Evolutionary conservation across 1,139 yeast genomes (phyloP), one percentile per base, ranked within the genome.

Genomic region (Suhomyces wounanorum): DNA sequence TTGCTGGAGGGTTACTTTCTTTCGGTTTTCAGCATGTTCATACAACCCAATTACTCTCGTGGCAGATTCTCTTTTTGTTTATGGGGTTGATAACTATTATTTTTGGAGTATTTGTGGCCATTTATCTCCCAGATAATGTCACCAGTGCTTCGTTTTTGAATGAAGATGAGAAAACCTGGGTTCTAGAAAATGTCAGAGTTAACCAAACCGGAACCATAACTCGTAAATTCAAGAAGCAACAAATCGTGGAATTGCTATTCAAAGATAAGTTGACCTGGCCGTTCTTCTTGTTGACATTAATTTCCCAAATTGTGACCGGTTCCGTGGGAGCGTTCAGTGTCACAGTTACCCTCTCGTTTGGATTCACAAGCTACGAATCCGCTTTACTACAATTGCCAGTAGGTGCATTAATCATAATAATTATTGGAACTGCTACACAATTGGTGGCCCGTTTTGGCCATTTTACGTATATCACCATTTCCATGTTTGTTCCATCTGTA

Each of bases 301-400:
- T 70, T 4, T 64, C 73, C 30, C 73, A 70, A 65, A 70, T 73
- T 31, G 73, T 73, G 4, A 73, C 77, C 2, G 79, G 79, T 9
- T 75, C 77, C 2, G 67, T 74, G 31, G 69, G 68, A 16, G 68
- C 77, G 1, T 74, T 73, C 49, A 70, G 76, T 51, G 76, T 72
- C 8, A 71, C 77, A 1, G 69, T 74, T 13, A 73, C 73, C 14
- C 63, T 66, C 16, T 60, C 73, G 31, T 72, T 74, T 56, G 78
- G 78, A 1, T 73, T 70, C 49, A 59, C 61, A 47, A 56, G 45
- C 49, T 63, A 69, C 49, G 55, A 68, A 50, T 66, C 77, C 2
- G 75, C 78, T 0, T 61, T 74, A 36, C 67, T 73, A 59, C 78
- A 74, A 56, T 64, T 73, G 61, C 78, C 79, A 1, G 66, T 70